Evolutionary conservation across 495 filamentous ascomycete genomes (phyloP).

Genomic region (Friedmanniomyces endolithicus): DNA sequence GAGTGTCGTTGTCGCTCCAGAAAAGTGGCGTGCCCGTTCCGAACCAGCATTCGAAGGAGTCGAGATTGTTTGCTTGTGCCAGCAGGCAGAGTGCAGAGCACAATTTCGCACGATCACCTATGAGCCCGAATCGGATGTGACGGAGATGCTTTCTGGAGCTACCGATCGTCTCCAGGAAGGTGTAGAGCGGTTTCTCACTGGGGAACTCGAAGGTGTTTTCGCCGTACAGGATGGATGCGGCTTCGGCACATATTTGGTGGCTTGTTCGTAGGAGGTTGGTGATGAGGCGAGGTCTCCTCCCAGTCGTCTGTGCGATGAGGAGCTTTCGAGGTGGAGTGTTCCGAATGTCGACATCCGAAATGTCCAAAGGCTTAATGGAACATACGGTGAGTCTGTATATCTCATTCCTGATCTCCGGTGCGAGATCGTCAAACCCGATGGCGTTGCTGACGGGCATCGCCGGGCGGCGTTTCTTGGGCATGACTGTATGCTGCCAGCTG

Average conservation of each 20-base stretch:
- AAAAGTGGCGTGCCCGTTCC: neutral
- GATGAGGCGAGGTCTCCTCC: neutral
- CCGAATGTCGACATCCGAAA: neutral
- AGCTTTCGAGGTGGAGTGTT: neutral
- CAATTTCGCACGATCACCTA: neutral
- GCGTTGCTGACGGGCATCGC: neutral
- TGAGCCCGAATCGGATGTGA: neutral
- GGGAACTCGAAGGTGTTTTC: neutral
- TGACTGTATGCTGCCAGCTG: neutral
- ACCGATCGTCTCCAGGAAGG: neutral
- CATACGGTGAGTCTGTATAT: neutral
- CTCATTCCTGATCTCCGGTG: neutral
- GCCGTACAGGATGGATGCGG: slow-evolving; percentile 4
- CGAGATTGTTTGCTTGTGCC: neutral
- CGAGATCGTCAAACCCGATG: neutral
- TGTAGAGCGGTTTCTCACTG: neutral
- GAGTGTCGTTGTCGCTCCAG: neutral
- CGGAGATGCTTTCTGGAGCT: neutral
- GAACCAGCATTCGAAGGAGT: neutral
- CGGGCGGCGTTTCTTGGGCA: neutral
- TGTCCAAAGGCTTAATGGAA: neutral
- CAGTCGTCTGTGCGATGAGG: neutral
- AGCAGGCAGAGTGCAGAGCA: neutral
- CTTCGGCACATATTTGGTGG: neutral
- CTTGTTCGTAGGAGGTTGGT: neutral